Evolutionary conservation across 225 moss, liverwort and hornwort species (phyloP), one percentile per base, ranked within the genome.

Genomic region (Sphagnum contortum): DNA sequence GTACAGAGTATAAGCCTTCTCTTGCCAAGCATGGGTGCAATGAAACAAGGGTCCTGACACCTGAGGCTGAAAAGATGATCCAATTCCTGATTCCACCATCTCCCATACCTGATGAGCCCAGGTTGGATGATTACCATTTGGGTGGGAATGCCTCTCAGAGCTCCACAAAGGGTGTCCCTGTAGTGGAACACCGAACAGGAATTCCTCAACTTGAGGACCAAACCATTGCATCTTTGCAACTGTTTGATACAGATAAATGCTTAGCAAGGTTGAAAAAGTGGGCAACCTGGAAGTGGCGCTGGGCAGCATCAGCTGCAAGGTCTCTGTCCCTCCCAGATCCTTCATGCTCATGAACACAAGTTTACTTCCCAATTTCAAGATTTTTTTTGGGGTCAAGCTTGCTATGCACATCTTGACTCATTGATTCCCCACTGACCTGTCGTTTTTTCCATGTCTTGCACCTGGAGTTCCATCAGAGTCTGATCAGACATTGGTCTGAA

Each of bases 201-300:
- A 72, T 60, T 8, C 50, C 66, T 61, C 61, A 63, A 44, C 60
- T 12, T 45, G 58, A 59, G 54, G 71, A 69, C 57, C 57, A 63
- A 5, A 54, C 60, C 13, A 5, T 9, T 52, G 6, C 52, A 52
- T 5, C 52, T 9, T 52, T 9, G 9, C 9, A 5, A 5, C 52
- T 45, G 11, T 51, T 49, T 29, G 73, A 66, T 57, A 64, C 57
- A 65, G 78, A 71, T 12, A 71, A 67, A 62, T 66, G 64, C 47
- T 64, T 70, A 59, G 71, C 69, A 44, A 69, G 68, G 51, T 66
- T 79, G 6, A 71, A 77, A 29, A 83, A 74, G 8, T 89, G 86
- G 84, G 78, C 85, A 45, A 70, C 84, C 13, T 96, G 92, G 95
- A 92, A 87, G 65, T 90, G 90, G 90, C 86, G 89, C 49, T 92